Evolutionary conservation across 305 asterid species (phyloP).

Genomic region (Solanum hybrid): DNA sequence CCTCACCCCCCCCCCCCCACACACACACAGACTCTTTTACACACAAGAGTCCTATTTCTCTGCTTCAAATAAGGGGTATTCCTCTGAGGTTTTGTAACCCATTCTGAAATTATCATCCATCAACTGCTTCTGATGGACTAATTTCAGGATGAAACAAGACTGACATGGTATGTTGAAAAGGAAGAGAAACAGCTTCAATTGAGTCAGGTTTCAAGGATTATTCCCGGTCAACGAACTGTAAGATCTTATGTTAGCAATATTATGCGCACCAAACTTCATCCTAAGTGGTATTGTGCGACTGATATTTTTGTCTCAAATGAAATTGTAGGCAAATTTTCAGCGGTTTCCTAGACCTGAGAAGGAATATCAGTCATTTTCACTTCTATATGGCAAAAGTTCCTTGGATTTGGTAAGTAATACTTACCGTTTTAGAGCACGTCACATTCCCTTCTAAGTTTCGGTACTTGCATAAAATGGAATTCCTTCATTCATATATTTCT

Average conservation of each 20-base stretch:
- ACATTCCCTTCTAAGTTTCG: background rate
- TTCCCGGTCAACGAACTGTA: conserved; percentile 83
- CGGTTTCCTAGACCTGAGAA: conserved; percentile 73
- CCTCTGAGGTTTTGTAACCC: background rate
- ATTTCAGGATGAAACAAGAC: conserved; percentile 55
- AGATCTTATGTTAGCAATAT: conserved; percentile 17
- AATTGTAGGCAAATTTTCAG: conserved; percentile 48
- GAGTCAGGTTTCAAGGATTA: conserved; percentile 53
- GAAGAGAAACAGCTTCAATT: conserved; percentile 52
- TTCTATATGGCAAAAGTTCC: conserved; percentile 47
- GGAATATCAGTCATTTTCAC: conserved; percentile 79
- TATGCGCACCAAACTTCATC: background rate
- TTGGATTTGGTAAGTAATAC: conserved; percentile 55
- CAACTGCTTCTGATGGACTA: background rate
- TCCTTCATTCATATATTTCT: background rate
- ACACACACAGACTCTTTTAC: background rate
- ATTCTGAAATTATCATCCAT: background rate
- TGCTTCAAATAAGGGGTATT: background rate
- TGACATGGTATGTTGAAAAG: conserved; percentile 54
- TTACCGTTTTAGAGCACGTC: background rate
- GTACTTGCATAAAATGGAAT: background rate
- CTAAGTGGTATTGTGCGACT: background rate
- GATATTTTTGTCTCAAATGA: conserved; percentile 2
- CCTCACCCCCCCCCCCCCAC: background rate
- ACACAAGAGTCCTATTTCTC: background rate